Evolutionary conservation across 2,329 filamentous ascomycete genomes (phyloP).

Genomic region (Epichloe sp.): DNA sequence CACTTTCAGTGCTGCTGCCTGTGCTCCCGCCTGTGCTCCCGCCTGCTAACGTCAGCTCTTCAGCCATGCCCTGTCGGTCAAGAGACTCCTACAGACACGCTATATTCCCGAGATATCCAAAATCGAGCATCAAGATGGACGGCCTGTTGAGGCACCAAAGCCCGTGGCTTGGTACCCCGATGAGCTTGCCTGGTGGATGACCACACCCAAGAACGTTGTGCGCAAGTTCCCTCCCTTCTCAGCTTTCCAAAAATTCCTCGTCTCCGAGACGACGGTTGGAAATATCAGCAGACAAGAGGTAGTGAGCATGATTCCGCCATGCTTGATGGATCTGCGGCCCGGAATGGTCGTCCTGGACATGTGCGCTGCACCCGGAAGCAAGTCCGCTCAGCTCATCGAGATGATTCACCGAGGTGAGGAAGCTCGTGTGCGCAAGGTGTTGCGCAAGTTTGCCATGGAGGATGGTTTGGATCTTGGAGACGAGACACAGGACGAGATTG

Average conservation of each 20-base stretch:
- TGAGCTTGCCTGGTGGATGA: conserved; percentile 93
- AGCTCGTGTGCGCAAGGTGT: conserved; percentile 60
- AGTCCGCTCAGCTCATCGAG: conserved; percentile 89
- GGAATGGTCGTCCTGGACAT: conserved; percentile 91
- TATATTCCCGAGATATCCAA: conserved; percentile 85
- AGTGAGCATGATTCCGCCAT: conserved; percentile 96
- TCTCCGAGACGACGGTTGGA: conserved; percentile 91
- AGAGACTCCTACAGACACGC: conserved; percentile 72
- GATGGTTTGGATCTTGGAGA: conserved; percentile 39
- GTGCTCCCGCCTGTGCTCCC: neutral
- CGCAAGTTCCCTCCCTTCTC: conserved; percentile 89
- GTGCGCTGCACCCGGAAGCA: conserved; percentile 89
- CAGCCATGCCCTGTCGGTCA: conserved; percentile 83
- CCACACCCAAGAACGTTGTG: conserved; percentile 90
- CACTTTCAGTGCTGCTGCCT: neutral
- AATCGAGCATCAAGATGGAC: conserved; percentile 71
- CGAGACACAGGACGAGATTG: conserved; percentile 33
- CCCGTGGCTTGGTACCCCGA: conserved; percentile 89
- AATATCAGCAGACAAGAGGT: conserved; percentile 97
- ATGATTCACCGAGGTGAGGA: conserved; percentile 91
- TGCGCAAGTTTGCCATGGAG: conserved; percentile 49
- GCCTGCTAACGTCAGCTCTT: conserved; percentile 9
- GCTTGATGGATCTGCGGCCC: conserved; percentile 80
- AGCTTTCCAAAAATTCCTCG: conserved; percentile 96
- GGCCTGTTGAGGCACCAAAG: conserved; percentile 66